Conservation (phyloP, 176 grass and related monocot species). For the Musa schizocarpa region DNA sequence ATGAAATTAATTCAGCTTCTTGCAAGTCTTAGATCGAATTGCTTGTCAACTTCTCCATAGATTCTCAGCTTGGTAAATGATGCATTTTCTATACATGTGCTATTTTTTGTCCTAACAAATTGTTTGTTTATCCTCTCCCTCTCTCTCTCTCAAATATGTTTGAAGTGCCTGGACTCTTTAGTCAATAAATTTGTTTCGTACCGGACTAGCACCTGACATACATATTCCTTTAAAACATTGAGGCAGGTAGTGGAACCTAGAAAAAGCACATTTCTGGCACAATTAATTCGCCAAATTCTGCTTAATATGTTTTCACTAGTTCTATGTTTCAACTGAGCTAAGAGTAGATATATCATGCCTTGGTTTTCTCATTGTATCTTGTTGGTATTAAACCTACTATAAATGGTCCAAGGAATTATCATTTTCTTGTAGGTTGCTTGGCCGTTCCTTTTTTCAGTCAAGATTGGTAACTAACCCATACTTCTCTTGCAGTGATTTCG, state of each 20-base stretch:
- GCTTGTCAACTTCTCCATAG: background rate
- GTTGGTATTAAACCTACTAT: background rate
- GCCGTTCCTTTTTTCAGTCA: background rate
- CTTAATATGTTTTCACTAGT: background rate
- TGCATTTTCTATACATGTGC: too few relatives aligned
- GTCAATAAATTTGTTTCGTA: background rate
- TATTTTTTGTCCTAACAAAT: too few relatives aligned
- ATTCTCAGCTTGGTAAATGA: too few relatives aligned
- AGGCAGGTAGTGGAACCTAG: background rate
- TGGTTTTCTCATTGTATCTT: background rate
- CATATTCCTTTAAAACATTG: background rate
- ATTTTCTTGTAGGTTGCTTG: background rate
- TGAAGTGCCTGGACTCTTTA: background rate
- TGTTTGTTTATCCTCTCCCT: too few relatives aligned
- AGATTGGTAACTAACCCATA: background rate
- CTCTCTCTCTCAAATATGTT: background rate
- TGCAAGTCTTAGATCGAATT: background rate
- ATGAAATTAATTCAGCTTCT: background rate
- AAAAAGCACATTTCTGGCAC: background rate
- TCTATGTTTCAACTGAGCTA: background rate
- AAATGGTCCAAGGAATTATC: background rate
- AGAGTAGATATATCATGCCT: background rate
- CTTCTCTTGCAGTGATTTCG: slow-evolving; percentile 47
- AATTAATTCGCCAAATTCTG: background rate
- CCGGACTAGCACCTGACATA: background rate